Evolutionary conservation across 2,329 filamentous ascomycete genomes (phyloP).

Genomic region (Sclerotinia trifoliorum): DNA sequence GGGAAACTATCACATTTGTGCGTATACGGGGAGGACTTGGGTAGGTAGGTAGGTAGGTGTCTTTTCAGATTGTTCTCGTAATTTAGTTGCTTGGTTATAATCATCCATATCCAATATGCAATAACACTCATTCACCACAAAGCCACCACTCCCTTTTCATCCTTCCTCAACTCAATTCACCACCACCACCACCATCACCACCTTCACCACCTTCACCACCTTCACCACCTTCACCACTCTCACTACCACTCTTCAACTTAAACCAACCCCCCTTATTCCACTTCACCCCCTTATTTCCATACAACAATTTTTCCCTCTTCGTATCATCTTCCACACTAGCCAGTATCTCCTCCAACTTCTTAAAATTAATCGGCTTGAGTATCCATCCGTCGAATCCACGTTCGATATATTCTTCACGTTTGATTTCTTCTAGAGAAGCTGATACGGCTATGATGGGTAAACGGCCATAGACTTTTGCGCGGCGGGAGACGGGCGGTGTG

Average conservation of each 20-base stretch:
- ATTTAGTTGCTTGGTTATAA: neutral
- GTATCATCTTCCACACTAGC: slow-evolving; percentile 63
- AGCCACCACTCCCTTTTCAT: neutral
- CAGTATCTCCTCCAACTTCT: slow-evolving; percentile 67
- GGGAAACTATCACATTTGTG: neutral
- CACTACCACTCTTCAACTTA: slow-evolving; percentile 55
- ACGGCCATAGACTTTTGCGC: slow-evolving; percentile 58
- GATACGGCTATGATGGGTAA: slow-evolving; percentile 86
- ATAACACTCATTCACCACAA: neutral
- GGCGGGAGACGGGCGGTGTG: slow-evolving; percentile 38
- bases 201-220: neutral
- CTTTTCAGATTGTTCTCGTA: no score
- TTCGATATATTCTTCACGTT: slow-evolving; percentile 67
- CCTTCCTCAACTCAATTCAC: neutral
- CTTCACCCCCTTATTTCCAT: slow-evolving; percentile 56
- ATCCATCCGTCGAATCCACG: slow-evolving; percentile 91
- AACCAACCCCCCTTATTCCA: slow-evolving; percentile 94
- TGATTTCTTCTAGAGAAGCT: slow-evolving; percentile 64
- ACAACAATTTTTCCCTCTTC: slow-evolving; percentile 61
- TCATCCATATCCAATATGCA: no score
- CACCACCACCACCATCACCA: no score
- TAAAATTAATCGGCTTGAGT: slow-evolving; percentile 82
- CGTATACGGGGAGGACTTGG: no score
- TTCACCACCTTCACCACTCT: no score
- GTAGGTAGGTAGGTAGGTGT: no score